These are phyloP conservation scores for Gossypium arboreum DNA, from an alignment of 345 rosid species.

Conservation along the genomic window DNA sequence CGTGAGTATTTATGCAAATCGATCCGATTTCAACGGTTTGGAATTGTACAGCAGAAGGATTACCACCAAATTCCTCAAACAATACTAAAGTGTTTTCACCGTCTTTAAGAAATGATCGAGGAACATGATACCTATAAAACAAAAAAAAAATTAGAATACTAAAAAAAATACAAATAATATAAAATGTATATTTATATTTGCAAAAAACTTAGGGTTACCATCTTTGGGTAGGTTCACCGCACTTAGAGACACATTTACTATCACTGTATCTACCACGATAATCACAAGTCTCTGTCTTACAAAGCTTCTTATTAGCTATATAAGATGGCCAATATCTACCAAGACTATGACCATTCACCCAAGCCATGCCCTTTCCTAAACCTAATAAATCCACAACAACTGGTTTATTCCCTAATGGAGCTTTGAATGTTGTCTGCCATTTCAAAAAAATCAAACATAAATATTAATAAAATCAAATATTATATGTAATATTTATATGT, in stretches of 20 bases:
- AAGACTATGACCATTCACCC: constrained; percentile 31
- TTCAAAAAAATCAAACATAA: background rate
- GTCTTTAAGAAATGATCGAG: constrained; percentile 35
- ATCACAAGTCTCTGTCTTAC: constrained; percentile 23
- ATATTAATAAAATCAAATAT: background rate
- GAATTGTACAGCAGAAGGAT: constrained; percentile 32
- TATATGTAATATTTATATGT: background rate
- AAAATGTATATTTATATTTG: background rate
- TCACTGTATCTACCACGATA: constrained; percentile 25
- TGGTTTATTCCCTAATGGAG: constrained; percentile 33
- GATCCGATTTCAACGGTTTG: constrained; percentile 28
- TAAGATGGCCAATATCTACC: constrained; percentile 36
- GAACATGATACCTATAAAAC: constrained; percentile 46
- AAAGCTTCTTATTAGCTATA: constrained; percentile 14
- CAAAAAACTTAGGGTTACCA: constrained; percentile 23
- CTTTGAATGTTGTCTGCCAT: constrained; percentile 27
- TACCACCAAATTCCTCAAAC: constrained; percentile 64
- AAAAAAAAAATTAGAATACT: background rate
- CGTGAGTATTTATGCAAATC: constrained; percentile 36
- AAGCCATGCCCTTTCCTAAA: constrained; percentile 42
- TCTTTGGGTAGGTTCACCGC: constrained; percentile 40
- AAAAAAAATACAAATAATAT: background rate
- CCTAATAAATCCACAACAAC: constrained; percentile 39
- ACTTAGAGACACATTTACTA: constrained; percentile 19
- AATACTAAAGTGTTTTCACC: constrained; percentile 41